Base-by-base conservation (phyloP, 164 flowering plant species). In the Paratinospora sagittata region DNA sequence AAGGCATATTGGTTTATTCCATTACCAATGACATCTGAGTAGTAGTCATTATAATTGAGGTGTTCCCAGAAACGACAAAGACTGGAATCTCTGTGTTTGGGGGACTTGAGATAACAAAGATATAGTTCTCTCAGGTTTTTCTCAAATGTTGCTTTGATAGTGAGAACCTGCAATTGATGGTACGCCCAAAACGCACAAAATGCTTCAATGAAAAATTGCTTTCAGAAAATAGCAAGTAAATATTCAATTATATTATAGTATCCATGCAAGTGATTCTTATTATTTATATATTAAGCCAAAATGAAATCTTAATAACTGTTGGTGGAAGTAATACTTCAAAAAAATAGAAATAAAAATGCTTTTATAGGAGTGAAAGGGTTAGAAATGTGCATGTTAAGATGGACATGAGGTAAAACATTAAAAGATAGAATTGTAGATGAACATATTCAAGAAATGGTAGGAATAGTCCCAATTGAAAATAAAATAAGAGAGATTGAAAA, bases 1-100 rank as follows among this genome's bases (percentile, higher is more conserved):
- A 71, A 45, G 11, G 64, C 68, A 36, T 45, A 62, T 3, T 30
- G 68, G 45, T 55, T 43, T 68, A 70, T 67, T 74, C 70, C 70
- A 36, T 41, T 57, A 33, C 73, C 72, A 68, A 76, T 65, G 63
- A 52, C 41, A 61, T 76, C 72, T 6, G 76, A 81, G 63, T 66
- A 78, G 65, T 76, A 81, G 39, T 72, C 89, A 45, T 95, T 95
- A 78, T 81, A 88, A 74, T 95, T 87, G 66, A 95, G 91, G 77
- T 63, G 79, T 66, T 73, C 87, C 98, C 98, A 92, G 79, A 92
- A 90, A 61, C 79, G 84, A 27, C 83, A 80, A 69, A 92, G 79
- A 30, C 92, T 89, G 71, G 82, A 87, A 65, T 87, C 87, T 19
- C 75, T 82, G 43, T 87, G 89, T 78, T 88, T 92, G 10, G 91